Percentiles rank a stretch among this genome's conserved stretches.
Evolutionary conservation across 1,284 basidiomycete genomes (phyloP).

Genomic region (Puccinia novopanici): DNA sequence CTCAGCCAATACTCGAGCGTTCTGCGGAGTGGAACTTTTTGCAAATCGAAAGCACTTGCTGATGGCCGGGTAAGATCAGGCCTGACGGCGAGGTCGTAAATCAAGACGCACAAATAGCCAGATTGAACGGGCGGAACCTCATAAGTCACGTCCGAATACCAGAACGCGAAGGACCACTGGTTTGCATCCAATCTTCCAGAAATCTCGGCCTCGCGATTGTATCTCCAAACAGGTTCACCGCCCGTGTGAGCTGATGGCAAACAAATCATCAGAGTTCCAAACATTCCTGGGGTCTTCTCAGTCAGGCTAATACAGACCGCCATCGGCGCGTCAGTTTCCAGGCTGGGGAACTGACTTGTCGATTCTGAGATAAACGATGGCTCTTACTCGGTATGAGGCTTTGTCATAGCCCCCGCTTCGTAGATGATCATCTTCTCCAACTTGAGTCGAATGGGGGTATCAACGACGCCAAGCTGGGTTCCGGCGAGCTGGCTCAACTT

Average conservation of each 20-base stretch:
- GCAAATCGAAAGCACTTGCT: slow-evolving; percentile 1
- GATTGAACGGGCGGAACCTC: slow-evolving; percentile 61
- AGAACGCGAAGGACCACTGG: slow-evolving; percentile 59
- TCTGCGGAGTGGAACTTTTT: neutral
- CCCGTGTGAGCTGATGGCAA: slow-evolving; percentile 48
- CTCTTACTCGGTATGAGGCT: neutral
- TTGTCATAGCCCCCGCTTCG: neutral
- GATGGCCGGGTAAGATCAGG: neutral
- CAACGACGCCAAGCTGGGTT: too few species aligned
- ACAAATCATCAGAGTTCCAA: slow-evolving; percentile 51
- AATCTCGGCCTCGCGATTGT: neutral
- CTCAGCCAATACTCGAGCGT: neutral
- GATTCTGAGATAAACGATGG: neutral
- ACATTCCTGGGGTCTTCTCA: slow-evolving; percentile 22
- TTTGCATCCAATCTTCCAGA: neutral
- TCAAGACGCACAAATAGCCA: slow-evolving; percentile 63
- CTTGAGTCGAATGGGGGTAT: neutral
- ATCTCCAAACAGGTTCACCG: slow-evolving; percentile 25
- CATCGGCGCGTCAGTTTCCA: neutral
- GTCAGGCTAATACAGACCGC: neutral
- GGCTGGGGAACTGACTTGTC: neutral
- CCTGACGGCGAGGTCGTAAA: slow-evolving; percentile 61
- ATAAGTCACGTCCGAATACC: slow-evolving; percentile 63
- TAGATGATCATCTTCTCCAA: neutral
- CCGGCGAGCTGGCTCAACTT: too few species aligned